These are phyloP conservation scores for Trichoderma endophyticum DNA, from an alignment of 2,329 filamentous ascomycete genomes.

Conservation along the genomic window DNA sequence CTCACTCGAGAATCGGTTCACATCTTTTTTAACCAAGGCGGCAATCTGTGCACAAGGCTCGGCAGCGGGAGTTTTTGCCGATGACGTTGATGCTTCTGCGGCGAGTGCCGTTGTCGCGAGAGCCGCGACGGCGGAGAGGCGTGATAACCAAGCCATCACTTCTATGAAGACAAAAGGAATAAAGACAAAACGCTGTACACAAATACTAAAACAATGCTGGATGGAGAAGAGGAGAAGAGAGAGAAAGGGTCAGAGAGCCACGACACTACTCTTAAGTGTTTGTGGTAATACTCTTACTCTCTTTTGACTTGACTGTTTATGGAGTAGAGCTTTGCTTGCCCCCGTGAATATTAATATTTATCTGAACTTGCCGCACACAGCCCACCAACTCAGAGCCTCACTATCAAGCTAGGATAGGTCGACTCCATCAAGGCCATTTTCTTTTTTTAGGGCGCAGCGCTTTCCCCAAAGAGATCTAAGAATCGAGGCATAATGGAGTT, in stretches of 20 bases:
- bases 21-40: neutral
- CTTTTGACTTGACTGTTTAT: neutral
- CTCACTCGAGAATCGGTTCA: neutral
- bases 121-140: neutral
- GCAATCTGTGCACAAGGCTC: constrained; percentile 10
- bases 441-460: neutral
- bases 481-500: neutral
- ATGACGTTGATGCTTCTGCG: neutral
- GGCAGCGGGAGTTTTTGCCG: neutral
- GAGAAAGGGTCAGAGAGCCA: neutral
- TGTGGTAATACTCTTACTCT: neutral
- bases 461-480: neutral
- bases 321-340: neutral
- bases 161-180: neutral
- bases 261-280: neutral
- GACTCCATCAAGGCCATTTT: neutral
- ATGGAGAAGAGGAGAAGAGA: neutral
- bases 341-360: neutral
- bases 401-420: neutral
- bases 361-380: neutral
- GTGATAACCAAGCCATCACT: constrained; percentile 11
- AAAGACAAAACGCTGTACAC: neutral
- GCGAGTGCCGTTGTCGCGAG: neutral
- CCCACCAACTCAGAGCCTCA: neutral
- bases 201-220: neutral